Percentiles rank a stretch among this genome's conserved stretches.
Evolutionary conservation across 768 basidiomycete genomes (phyloP).

Genomic region (Kwoniella sp.): DNA sequence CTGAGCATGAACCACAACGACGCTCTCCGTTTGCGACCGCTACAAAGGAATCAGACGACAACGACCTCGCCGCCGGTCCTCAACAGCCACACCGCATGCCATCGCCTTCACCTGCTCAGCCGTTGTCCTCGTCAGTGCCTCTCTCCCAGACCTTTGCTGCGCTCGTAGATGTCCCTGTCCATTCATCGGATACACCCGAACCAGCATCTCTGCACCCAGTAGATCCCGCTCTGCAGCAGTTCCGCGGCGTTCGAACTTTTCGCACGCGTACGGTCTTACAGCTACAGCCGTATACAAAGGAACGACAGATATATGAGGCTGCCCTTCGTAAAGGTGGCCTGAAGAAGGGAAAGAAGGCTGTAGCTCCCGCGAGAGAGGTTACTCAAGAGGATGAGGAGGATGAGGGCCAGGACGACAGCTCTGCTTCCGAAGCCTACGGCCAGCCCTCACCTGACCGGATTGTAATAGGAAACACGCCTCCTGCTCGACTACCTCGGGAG

Average conservation of each 20-base stretch:
- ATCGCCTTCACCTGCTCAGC: constrained; percentile 12
- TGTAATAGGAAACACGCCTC: constrained; percentile 25
- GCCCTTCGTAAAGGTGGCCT: constrained; percentile 41
- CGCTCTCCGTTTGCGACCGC: too few relatives aligned
- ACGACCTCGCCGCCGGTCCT: too few relatives aligned
- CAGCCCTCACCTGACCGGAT: constrained; percentile 22
- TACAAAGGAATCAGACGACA: too few relatives aligned
- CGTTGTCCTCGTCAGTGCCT: not conserved
- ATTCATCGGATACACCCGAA: too few relatives aligned
- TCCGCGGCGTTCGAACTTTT: constrained; percentile 38
- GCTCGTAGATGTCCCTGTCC: not conserved
- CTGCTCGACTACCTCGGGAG: not conserved
- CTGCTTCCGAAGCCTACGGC: constrained; percentile 10
- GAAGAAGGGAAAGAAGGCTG: constrained; percentile 28
- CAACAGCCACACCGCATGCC: too few relatives aligned
- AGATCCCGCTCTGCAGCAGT: constrained; percentile 30
- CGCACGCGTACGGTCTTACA: constrained; percentile 45
- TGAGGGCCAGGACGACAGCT: constrained; percentile 10
- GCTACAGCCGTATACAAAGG: constrained; percentile 47
- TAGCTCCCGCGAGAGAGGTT: constrained; percentile 24
- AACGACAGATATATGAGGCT: constrained; percentile 44
- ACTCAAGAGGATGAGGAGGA: constrained; percentile 25
- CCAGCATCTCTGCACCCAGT: not conserved
- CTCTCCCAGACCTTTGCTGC: constrained; percentile 10
- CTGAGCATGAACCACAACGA: too few relatives aligned